Base-by-base conservation (phyloP, 257 asterid species). In the Fraxinus anomala region DNA sequence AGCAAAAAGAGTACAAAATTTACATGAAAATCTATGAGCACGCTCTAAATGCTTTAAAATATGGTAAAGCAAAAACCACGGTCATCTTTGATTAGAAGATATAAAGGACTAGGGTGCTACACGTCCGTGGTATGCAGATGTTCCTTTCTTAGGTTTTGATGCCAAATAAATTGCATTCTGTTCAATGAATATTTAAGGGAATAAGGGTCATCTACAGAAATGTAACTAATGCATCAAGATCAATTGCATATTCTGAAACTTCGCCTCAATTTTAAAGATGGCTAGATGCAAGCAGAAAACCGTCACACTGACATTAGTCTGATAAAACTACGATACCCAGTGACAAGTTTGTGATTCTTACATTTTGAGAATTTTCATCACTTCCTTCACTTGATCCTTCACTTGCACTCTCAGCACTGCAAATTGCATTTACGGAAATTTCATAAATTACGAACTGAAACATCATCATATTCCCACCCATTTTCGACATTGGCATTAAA, bases 331-430 rank as follows among this genome's bases (percentile, higher is more conserved):
- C 4, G 19, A 26, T 10, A 26, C 69, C n/a, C 69, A 63, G 69
- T 26, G 36, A 63, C 17, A 12, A 61, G 69, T 63, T 24, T 19
- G 19, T 68, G 78, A 74, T 77, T 86, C 96, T 86, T 86, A 94
- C 98, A 84, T 89, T 91, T 81, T 91, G 96, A 74, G 98, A 96
- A 83, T 91, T 85, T 49, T 82, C 91, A 81, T 93, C 95, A 75
- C 98, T 96, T 84, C 97, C 97, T 51, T 89, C 98, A 59, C 97
- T 92, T 78, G 98, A 88, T 74, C 95, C 97, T 78, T 91, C 99
- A 82, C 96, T 93, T 71, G 79, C 96, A 79, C 97, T 96, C 80
- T 91, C 99, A 26, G 79, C 94, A 83, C 99, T 93, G 95, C 82
- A 89, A 77, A 21, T 61, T 61, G 68, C 33, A 21, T 23, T 10